Conservation (phyloP, 352 stramenopile species). For the Pythium brachiatum region DNA sequence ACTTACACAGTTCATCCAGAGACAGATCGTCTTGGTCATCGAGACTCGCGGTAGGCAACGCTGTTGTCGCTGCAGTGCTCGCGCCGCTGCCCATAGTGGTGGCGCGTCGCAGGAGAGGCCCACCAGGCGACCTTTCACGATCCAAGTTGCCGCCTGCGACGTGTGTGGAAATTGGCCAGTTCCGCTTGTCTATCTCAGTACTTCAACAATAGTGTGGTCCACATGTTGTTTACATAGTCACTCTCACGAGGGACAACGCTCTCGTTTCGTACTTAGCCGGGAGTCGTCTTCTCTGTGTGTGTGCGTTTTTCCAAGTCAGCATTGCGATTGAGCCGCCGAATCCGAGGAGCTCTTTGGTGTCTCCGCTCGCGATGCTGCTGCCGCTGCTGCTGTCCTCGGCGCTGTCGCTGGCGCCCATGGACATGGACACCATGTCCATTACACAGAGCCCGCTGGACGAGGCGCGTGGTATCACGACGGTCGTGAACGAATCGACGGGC, state of each 20-base stretch:
- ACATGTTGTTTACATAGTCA: constrained; percentile 9
- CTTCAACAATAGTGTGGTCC: background rate
- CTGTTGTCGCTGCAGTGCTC: constrained; percentile 12
- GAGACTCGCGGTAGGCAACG: background rate
- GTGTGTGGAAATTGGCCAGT: too few species aligned
- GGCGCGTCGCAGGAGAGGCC: background rate
- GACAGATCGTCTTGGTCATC: constrained; percentile 23
- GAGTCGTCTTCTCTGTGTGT: background rate
- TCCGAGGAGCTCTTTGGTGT: background rate
- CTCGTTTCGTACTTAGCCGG: constrained; percentile 4
- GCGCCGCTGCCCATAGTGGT: constrained; percentile 28
- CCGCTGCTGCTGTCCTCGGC: constrained; percentile 16
- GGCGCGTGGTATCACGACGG: constrained; percentile 17
- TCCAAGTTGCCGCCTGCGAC: background rate
- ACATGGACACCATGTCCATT: background rate
- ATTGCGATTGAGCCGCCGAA: background rate
- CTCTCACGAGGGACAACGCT: constrained; percentile 17
- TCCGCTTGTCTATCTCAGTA: too few species aligned
- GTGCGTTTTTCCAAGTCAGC: background rate
- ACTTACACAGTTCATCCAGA: constrained; percentile 30
- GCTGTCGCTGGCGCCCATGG: constrained; percentile 10
- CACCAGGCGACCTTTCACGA: constrained; percentile 4
- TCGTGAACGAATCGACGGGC: constrained; percentile 24
- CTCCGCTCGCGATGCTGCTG: constrained; percentile 3
- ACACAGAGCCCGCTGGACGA: constrained; percentile 17